Evolutionary conservation across 805 yeast species (phyloP), one percentile per base, ranked within the genome.

Genomic region (Saccharomycopsis fodiens): DNA sequence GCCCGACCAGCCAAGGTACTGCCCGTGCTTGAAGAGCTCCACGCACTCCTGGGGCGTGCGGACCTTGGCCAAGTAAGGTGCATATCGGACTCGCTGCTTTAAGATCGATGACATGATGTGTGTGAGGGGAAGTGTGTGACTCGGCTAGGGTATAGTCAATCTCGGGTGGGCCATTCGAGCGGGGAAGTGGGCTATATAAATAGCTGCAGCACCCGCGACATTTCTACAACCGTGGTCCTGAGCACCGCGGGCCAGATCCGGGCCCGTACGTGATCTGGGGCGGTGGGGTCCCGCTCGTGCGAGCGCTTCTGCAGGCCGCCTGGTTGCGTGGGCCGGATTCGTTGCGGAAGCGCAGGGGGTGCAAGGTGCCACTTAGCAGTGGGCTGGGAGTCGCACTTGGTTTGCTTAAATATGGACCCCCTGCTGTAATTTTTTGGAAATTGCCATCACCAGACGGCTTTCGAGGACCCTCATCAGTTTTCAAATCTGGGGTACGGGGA

Each of bases 1-100:
- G 41, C 98, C 98, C 20, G 97, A 88, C 97, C 97, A 91, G 46
- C 97, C 98, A 34, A 91, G 65, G 63, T 84, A 86, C 62, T 87
- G 94, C 51, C 95, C 96, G 57, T 85, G 74, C 59, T 86, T 79
- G 72, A 91, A 89, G 34, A 82, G 66, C 21, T 88, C 93, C 45
- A 91, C 67, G 65, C 89, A 73, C 55, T 89, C 91, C 58, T 85
- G 84, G 8, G 93, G 78, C 6, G 82, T 74, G 66, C 84, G 78
- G 45, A 91, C 73, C 64, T 85, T 89, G 52, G 76, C 62, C 54
- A 89, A 74, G 60, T 87, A 83, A 39, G 94, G 94, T 47, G 89
- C 86, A 70, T 83, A 85, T 69, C 95, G 80, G 39, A 89, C 86
- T 65, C 97, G 82, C 61, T 85, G 87, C 58, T 84, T 86, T 49